Conservation (phyloP, 345 rosid species). For the Citrus australasica region DNA sequence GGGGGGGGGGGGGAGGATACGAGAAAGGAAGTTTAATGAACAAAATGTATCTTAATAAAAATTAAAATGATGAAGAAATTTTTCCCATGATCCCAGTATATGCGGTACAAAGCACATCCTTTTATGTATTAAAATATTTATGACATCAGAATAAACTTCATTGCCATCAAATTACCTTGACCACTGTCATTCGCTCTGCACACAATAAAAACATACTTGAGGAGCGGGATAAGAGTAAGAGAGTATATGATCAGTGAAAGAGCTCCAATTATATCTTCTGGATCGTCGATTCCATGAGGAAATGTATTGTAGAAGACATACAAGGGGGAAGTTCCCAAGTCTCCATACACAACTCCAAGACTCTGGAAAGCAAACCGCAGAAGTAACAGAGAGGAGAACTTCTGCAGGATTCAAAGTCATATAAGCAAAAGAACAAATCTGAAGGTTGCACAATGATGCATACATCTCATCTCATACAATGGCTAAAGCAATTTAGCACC, state of each 20-base stretch:
- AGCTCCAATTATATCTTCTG: slow-evolving; percentile 66
- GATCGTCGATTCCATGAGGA: slow-evolving; percentile 47
- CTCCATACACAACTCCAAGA: slow-evolving; percentile 73
- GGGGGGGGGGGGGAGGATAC: no score
- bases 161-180: slow-evolving; percentile 51
- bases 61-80: neutral
- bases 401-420: slow-evolving; percentile 31
- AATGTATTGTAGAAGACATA: slow-evolving; percentile 77
- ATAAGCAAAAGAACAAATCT: slow-evolving; percentile 13
- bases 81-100: neutral
- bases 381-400: slow-evolving; percentile 42
- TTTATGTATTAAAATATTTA: neutral
- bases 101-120: neutral
- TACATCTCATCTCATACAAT: neutral
- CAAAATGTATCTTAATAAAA: neutral
- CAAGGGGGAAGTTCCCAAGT: slow-evolving; percentile 72
- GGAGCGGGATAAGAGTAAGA: slow-evolving; percentile 63
- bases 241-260: slow-evolving; percentile 73
- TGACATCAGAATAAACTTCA: neutral
- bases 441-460: neutral
- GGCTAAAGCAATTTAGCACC: neutral
- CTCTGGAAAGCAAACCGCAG: slow-evolving; percentile 67
- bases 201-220: slow-evolving; percentile 70
- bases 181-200: slow-evolving; percentile 78
- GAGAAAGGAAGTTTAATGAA: neutral